Evolutionary conservation across 352 stramenopile species (phyloP).

Genomic region (Nothophytophthora sp.): DNA sequence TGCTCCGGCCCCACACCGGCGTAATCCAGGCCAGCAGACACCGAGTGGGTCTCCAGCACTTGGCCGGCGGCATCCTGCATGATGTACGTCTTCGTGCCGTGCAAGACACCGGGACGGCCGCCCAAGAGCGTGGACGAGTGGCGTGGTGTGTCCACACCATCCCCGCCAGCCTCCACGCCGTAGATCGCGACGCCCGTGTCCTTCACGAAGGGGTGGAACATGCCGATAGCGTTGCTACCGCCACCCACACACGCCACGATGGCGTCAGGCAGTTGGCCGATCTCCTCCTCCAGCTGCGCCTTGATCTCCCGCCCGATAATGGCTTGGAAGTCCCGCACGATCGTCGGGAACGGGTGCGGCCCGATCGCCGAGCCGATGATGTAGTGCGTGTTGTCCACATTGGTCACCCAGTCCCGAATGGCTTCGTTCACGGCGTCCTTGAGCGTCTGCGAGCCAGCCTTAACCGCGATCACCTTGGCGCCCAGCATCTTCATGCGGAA

Average conservation of each 20-base stretch:
- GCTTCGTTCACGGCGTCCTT: constrained; percentile 99
- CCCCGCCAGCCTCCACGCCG: constrained; percentile 96
- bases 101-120: constrained; percentile 95
- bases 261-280: constrained; percentile 94
- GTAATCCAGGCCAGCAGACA: constrained; percentile 98
- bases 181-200: constrained; percentile 94
- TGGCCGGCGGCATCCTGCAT: constrained; percentile 96
- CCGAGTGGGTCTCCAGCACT: constrained; percentile 95
- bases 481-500: constrained; percentile 99
- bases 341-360: constrained; percentile 98
- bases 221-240: constrained; percentile 98
- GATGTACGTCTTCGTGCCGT: constrained; percentile 98
- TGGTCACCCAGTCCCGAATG: constrained; percentile 99
- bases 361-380: constrained; percentile 98
- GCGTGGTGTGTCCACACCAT: constrained; percentile 86
- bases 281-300: constrained; percentile 94
- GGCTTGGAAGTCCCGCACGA: constrained; percentile 98
- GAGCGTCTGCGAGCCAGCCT: constrained; percentile 94
- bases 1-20: constrained; percentile 97
- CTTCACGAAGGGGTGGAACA: constrained; percentile 97
- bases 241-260: constrained; percentile 98
- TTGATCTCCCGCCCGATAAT: constrained; percentile 96
- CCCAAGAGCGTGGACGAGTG: constrained; percentile 96
- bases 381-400: constrained; percentile 98
- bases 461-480: constrained; percentile 97